Base-by-base conservation (phyloP, 2,329 filamentous ascomycete species). In the Dissoconium aciculare region DNA sequence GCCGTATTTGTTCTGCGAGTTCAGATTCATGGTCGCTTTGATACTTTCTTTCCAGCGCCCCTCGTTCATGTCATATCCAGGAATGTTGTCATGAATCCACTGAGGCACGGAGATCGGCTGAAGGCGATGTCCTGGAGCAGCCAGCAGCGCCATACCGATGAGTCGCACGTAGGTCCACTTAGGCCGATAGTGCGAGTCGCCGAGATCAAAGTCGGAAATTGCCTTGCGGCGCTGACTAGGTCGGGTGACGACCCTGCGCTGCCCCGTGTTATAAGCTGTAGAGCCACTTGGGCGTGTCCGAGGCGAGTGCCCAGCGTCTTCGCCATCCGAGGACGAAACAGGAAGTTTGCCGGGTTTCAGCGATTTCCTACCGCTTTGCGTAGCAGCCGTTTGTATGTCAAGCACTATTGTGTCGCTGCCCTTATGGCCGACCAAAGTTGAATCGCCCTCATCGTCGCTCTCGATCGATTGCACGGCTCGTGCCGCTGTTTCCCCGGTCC, bases 1-100 rank as follows among this genome's bases (percentile, higher is more conserved):
- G 3, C 41, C 38, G 15, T 14, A 29, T 26, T 31, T 26, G 8
- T 33, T 32, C 5, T 25, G n/a, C 16, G 15, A 27, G 26, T 41
- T 39, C 14, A 36, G 15, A n/a, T 28, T 38, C 34, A 44, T 29
- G 2, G 33, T 35, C 8, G 40, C 26, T 26, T 35, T 29, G 5
- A 44, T 3, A n/a, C 32, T 33, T 4, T 33, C 26, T 9, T 28
- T 27, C 43, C 47, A 46, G 10, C 16, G 34, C 6, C 39, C 36
- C 15, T 43, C 33, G 3, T 31, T 23, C 11, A 33, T 8, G 3
- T 34, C 15, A 15, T 49, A 47, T 4, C 34, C 37, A 15, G 46
- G 44, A 11, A 53, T 41, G 26, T 52, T 50, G 3, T 38, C 21
- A 4, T 31, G 34, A 11, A 54, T 40, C 52, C 52, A 55, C 6